phyloP scores from a whole-genome alignment of 805 yeast genomes.

The Suhomyces tanzawaensis region DNA sequence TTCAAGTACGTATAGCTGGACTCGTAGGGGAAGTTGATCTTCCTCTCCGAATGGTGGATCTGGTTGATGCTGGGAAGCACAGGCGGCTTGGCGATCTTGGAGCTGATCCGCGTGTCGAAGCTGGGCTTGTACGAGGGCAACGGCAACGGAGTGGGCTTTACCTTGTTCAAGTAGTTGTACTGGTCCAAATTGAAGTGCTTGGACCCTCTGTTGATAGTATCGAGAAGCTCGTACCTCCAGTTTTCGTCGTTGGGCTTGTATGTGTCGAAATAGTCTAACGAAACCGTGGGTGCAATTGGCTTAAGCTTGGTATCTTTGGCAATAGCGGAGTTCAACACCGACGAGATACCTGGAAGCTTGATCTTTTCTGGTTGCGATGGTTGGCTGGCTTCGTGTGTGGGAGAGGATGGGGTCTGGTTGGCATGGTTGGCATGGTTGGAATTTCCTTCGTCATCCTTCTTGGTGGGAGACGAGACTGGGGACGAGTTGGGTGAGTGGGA shows the following conservation, averaged over 20 bases:
- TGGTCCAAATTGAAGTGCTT: slow-evolving; percentile 26
- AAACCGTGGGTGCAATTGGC: slow-evolving; percentile 40
- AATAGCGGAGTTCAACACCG: slow-evolving; percentile 25
- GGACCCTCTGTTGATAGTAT: slow-evolving; percentile 26
- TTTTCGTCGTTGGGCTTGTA: slow-evolving; percentile 45
- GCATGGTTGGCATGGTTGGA: neutral
- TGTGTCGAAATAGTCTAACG: slow-evolving; percentile 44
- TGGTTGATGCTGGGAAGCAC: slow-evolving; percentile 17
- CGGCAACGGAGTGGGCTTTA: slow-evolving; percentile 3
- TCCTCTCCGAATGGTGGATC: slow-evolving; percentile 24
- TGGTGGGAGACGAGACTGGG: slow-evolving; percentile 15
- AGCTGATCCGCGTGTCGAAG: slow-evolving; percentile 37
- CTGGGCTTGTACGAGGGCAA: slow-evolving; percentile 24
- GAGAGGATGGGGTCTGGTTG: neutral
- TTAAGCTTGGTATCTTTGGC: slow-evolving; percentile 22
- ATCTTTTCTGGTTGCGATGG: slow-evolving; percentile 1
- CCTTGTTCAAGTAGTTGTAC: slow-evolving; percentile 26
- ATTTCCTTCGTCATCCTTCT: slow-evolving; percentile 1
- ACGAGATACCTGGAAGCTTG: slow-evolving; percentile 35
- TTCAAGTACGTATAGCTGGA: slow-evolving; percentile 51
- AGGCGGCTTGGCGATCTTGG: slow-evolving; percentile 21
- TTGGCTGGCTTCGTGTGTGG: neutral
- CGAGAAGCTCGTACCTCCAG: slow-evolving; percentile 42
- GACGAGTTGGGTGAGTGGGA: slow-evolving; percentile 19
- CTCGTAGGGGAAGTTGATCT: slow-evolving; percentile 52